Evolutionary conservation across 75 land plant species (phyloP).

Genomic region (Isoetes taiwanensis): DNA sequence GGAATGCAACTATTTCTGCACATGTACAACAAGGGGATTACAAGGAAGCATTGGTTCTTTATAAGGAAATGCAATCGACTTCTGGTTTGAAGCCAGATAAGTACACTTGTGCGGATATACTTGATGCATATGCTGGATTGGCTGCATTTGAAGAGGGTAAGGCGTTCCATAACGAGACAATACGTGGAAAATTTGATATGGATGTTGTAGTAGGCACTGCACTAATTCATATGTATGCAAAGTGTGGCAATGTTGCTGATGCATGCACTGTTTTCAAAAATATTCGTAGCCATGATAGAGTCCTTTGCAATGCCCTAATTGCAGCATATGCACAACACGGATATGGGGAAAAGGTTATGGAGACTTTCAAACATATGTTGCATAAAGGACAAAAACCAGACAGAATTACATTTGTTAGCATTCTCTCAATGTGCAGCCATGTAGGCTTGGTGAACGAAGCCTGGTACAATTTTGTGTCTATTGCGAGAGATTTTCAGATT

Average conservation of each 20-base stretch:
- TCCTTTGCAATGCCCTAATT: too few species aligned
- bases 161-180: background rate
- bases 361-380: too few species aligned
- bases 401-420: too few species aligned
- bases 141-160: background rate
- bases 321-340: too few species aligned
- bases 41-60: background rate
- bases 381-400: too few species aligned
- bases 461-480: conserved; percentile 10
- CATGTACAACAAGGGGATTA: background rate
- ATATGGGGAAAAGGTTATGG: too few species aligned
- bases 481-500: conserved; percentile 10
- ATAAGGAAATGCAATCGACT: background rate
- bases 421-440: too few species aligned
- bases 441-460: too few species aligned
- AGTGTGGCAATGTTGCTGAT: too few species aligned
- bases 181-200: conserved; percentile 5
- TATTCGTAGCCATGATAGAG: background rate
- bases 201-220: conserved; percentile 1
- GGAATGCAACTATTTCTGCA: background rate
- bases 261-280: background rate
- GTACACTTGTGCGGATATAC: background rate
- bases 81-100: background rate
- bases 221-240: background rate
- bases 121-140: background rate